A percentile compares a stretch with the other conserved stretches of the same genome.
Conservation (phyloP, 2,329 filamentous ascomycete genomes). For the Talaromyces sp. region DNA sequence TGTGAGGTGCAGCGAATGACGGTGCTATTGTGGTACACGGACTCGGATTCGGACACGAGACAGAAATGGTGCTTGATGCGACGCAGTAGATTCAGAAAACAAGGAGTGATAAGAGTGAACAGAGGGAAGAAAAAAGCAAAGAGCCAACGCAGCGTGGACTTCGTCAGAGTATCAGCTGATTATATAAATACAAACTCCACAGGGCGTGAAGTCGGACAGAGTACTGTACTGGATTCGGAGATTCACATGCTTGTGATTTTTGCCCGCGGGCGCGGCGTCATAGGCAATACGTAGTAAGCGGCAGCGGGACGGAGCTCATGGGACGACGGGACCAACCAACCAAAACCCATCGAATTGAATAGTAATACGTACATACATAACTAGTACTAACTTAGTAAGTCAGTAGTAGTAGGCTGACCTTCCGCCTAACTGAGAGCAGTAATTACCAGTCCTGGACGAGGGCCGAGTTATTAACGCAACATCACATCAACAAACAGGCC, state of each 20-base stretch:
- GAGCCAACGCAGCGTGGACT: background rate
- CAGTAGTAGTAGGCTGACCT: too few relatives aligned
- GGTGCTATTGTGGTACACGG: background rate
- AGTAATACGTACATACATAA: too few relatives aligned
- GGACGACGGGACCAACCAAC: too few relatives aligned
- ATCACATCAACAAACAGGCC: background rate
- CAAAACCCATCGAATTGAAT: background rate
- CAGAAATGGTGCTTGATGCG: background rate
- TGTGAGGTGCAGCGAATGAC: background rate
- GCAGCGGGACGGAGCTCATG: background rate
- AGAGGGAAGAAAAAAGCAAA: background rate
- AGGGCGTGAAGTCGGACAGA: conserved; percentile 3
- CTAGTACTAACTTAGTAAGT: too few relatives aligned
- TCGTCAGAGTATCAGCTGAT: background rate
- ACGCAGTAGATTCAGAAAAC: background rate
- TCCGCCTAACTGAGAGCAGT: background rate
- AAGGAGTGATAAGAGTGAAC: background rate
- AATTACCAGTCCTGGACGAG: conserved; percentile 2
- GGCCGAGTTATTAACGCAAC: background rate
- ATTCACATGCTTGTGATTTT: conserved; percentile 18
- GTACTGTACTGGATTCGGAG: conserved; percentile 7
- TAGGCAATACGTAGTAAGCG: background rate
- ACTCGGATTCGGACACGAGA: background rate
- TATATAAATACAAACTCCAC: conserved; percentile 11
- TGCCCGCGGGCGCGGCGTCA: conserved; percentile 1